phyloP scores from a whole-genome alignment of 352 stramenopile species.

The Globisporangium solare region DNA sequence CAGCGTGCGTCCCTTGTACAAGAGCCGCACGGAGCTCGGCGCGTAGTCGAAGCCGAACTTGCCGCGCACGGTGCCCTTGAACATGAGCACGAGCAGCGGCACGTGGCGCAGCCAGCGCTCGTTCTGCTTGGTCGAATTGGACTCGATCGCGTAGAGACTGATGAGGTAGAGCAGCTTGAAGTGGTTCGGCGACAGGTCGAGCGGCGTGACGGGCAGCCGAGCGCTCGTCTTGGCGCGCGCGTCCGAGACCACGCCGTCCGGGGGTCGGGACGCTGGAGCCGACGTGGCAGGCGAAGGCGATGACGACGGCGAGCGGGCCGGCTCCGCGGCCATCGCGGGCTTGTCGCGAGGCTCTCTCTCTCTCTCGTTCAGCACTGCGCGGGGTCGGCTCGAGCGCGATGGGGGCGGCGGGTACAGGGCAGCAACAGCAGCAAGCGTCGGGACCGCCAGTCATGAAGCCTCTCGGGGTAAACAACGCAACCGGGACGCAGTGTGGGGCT shows the following conservation, averaged over 20 bases:
- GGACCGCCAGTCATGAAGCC: no score
- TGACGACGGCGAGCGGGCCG: not conserved
- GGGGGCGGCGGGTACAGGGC: no score
- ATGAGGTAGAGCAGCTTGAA: constrained; percentile 96
- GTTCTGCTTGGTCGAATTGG: constrained; percentile 86
- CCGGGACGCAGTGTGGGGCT: no score
- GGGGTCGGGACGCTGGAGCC: no score
- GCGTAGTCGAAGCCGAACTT: constrained; percentile 97
- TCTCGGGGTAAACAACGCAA: no score
- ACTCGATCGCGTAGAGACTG: constrained; percentile 91
- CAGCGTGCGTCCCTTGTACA: constrained; percentile 84
- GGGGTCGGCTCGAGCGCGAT: no score
- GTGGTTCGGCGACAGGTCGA: constrained; percentile 91
- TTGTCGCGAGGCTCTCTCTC: not conserved
- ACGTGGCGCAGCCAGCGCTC: constrained; percentile 95
- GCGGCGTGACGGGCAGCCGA: constrained; percentile 4
- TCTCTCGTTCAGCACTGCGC: no score
- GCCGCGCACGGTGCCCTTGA: constrained; percentile 93
- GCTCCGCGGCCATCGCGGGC: not conserved
- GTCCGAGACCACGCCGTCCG: no score
- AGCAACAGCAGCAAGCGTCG: no score
- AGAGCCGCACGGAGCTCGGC: constrained; percentile 91
- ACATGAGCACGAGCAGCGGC: constrained; percentile 94
- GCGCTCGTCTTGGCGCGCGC: not conserved
- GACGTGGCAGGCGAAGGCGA: not conserved